Percentiles rank a stretch among this genome's conserved stretches.
Conservation (phyloP, 129 eudicot genomes). For the Chrysanthemum lavandulifolium region DNA sequence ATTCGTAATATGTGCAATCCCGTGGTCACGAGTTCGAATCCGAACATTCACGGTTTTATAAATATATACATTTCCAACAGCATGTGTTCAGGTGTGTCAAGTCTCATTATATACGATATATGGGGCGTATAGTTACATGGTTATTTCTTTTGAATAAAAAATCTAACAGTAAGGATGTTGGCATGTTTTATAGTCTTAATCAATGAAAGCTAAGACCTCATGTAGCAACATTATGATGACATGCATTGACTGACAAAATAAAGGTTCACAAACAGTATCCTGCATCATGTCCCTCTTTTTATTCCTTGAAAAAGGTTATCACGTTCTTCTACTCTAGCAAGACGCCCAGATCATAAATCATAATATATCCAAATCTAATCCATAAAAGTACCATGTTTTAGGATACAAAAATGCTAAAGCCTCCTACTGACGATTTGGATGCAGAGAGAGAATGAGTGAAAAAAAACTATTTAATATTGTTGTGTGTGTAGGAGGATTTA, state of each 20-base stretch:
- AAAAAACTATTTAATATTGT: too few species aligned
- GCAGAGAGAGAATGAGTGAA: too few species aligned
- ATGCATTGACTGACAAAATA: constrained; percentile 5
- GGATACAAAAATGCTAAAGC: background rate
- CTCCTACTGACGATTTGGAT: too few species aligned
- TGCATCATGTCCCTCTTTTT: background rate
- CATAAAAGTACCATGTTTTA: background rate
- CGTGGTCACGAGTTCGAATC: too few species aligned
- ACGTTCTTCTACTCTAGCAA: constrained; percentile 4
- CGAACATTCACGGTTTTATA: too few species aligned
- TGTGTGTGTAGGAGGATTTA: too few species aligned
- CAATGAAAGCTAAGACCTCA: constrained; percentile 9
- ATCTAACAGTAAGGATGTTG: constrained; percentile 5
- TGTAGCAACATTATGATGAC: constrained; percentile 15
- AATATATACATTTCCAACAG: too few species aligned
- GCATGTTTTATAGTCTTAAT: background rate
- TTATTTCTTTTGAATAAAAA: background rate
- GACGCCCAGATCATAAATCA: background rate
- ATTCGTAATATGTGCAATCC: too few species aligned
- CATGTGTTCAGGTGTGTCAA: background rate
- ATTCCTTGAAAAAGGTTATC: constrained; percentile 4
- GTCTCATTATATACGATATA: background rate
- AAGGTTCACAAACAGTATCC: background rate
- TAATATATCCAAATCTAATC: constrained; percentile 15
- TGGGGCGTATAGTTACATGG: background rate